phyloP scores from a whole-genome alignment of 495 filamentous ascomycete genomes.

The Schizothecium vesticola region DNA sequence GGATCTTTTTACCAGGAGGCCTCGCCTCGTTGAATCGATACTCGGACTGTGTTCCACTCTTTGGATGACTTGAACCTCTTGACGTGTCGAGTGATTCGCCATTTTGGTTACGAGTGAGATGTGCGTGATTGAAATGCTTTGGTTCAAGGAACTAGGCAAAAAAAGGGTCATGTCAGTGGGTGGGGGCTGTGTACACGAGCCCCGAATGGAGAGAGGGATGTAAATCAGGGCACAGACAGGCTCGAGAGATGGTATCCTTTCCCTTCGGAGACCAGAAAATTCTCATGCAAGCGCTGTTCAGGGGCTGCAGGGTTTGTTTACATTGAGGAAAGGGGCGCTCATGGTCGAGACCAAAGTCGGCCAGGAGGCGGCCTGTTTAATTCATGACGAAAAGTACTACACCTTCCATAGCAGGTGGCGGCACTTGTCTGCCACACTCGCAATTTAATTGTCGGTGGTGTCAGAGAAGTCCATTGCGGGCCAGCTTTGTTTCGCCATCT shows the following conservation, averaged over 20 bases:
- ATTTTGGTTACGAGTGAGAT: background rate
- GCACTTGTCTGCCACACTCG: background rate
- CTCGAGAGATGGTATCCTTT: too few species aligned
- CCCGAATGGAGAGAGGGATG: too few species aligned
- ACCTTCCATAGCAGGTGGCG: background rate
- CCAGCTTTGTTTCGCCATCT: background rate
- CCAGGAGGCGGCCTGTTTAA: background rate
- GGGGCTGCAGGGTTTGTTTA: background rate
- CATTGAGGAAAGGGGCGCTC: background rate
- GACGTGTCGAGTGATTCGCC: background rate
- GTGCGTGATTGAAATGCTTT: background rate
- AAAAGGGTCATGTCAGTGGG: background rate
- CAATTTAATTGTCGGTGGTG: background rate
- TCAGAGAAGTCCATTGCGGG: background rate
- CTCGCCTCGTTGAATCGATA: background rate
- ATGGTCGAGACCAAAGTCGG: background rate
- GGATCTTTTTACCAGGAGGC: background rate
- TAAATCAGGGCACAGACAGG: too few species aligned
- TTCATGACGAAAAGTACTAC: background rate
- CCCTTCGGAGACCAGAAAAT: too few species aligned
- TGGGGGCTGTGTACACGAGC: background rate
- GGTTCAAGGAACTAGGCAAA: background rate
- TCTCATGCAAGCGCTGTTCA: too few species aligned
- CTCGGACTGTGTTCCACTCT: background rate
- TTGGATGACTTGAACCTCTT: background rate